Evolutionary conservation across 768 basidiomycete species (phyloP).

Genomic region (Clathrus columnatus): DNA sequence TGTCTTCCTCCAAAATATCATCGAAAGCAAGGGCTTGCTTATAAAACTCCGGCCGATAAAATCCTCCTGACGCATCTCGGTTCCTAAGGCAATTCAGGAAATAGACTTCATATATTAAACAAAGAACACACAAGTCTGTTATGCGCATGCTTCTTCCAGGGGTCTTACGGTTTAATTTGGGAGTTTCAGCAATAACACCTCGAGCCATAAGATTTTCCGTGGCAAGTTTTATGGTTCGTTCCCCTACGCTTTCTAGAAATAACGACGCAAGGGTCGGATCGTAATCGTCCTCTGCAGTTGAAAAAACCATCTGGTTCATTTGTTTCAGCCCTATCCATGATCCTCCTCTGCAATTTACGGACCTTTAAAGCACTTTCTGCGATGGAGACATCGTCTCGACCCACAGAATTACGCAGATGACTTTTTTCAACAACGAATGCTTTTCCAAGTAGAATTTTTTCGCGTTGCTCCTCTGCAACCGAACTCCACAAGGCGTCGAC

Average conservation of each 20-base stretch:
- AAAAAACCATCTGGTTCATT: constrained; percentile 58
- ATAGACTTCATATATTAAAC: constrained; percentile 12
- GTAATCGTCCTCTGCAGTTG: constrained; percentile 63
- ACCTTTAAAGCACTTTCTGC: constrained; percentile 74
- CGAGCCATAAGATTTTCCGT: constrained; percentile 52
- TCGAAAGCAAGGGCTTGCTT: constrained; percentile 63
- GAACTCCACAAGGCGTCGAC: constrained; percentile 73
- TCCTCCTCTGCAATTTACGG: not conserved
- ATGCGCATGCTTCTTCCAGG: constrained; percentile 74
- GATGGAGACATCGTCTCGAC: constrained; percentile 35
- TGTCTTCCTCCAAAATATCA: constrained; percentile 40
- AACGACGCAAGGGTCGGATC: constrained; percentile 47
- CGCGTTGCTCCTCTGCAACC: constrained; percentile 64
- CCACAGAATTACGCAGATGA: constrained; percentile 25
- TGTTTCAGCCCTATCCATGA: not conserved
- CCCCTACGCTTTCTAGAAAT: constrained; percentile 49
- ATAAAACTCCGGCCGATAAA: constrained; percentile 53
- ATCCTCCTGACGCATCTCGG: constrained; percentile 56
- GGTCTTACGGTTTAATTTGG: constrained; percentile 49
- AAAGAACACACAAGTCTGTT: constrained; percentile 48
- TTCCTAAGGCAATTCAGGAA: constrained; percentile 36
- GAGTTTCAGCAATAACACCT: constrained; percentile 56
- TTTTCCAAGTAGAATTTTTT: constrained; percentile 53
- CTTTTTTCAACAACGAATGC: constrained; percentile 41
- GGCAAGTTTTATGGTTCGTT: constrained; percentile 46